Conservation (phyloP, 345 rosid species). For the Pistacia integerrima region DNA sequence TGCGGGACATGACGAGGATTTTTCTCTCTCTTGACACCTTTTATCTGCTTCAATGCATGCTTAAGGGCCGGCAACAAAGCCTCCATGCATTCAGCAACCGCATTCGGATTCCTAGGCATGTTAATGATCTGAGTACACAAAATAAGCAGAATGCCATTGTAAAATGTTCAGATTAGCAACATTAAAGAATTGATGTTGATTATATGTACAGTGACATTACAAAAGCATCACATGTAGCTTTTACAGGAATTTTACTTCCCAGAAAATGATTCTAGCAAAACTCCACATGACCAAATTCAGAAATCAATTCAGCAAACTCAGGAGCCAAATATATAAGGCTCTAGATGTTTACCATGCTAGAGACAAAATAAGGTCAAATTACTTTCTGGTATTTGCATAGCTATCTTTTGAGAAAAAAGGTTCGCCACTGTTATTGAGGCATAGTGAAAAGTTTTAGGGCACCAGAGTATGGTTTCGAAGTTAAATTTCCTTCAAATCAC, state of each 20-base stretch:
- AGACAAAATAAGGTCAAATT: background rate
- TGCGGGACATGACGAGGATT: slow-evolving; percentile 90
- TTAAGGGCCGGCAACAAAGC: slow-evolving; percentile 86
- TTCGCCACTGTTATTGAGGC: too few species aligned
- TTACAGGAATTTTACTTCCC: background rate
- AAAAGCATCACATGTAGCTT: too few species aligned
- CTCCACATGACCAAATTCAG: background rate
- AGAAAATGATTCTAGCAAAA: background rate
- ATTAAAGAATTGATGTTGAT: background rate
- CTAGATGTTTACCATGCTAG: background rate
- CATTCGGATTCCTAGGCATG: slow-evolving; percentile 98
- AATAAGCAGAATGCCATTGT: background rate
- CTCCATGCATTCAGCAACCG: slow-evolving; percentile 92
- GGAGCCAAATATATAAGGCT: background rate
- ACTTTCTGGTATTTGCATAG: background rate
- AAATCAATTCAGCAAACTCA: background rate
- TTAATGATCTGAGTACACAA: slow-evolving; percentile 67
- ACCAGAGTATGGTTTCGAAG: background rate
- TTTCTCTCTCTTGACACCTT: slow-evolving; percentile 92
- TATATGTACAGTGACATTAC: background rate
- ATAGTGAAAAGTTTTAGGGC: background rate
- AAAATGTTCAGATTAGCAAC: background rate
- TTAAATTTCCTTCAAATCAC: background rate
- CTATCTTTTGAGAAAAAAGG: too few species aligned
- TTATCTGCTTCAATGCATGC: slow-evolving; percentile 86